Evolutionary conservation across 2,329 filamentous ascomycete genomes (phyloP).

Genomic region (Pseudopyricularia javanii): DNA sequence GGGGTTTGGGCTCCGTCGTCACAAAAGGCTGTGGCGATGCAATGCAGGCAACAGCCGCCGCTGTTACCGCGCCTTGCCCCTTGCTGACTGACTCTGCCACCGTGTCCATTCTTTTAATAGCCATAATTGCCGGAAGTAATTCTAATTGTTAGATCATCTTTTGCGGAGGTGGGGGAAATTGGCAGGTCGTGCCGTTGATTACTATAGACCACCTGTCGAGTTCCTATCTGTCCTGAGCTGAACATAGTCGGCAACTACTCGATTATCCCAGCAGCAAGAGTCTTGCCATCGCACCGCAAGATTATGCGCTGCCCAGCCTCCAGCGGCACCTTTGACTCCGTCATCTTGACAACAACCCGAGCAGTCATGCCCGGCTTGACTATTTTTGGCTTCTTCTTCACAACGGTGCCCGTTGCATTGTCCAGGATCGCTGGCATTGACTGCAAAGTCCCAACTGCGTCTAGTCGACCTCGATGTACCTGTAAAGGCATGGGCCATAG

Average conservation of each 20-base stretch:
- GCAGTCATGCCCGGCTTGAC: constrained; percentile 71
- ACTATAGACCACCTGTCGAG: neutral
- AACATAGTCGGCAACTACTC: constrained; percentile 36
- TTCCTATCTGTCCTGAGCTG: neutral
- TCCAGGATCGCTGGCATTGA: constrained; percentile 64
- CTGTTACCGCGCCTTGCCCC: neutral
- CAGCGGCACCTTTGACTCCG: constrained; percentile 56
- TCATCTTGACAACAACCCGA: constrained; percentile 63
- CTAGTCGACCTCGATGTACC: constrained; percentile 73
- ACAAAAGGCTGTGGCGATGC: neutral
- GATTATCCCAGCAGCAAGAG: constrained; percentile 76
- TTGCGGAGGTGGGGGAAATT: neutral
- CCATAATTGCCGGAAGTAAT: neutral
- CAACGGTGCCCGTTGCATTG: constrained; percentile 60
- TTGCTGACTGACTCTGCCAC: constrained; percentile 11
- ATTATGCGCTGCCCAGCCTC: constrained; percentile 74
- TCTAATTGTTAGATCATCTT: neutral
- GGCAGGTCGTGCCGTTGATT: neutral
- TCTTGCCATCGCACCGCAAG: constrained; percentile 66
- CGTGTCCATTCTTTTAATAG: constrained; percentile 12
- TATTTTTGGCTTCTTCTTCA: constrained; percentile 77
- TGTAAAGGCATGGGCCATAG: constrained; percentile 82
- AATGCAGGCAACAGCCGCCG: neutral
- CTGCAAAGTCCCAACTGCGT: constrained; percentile 63
- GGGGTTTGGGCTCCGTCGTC: neutral